Base-by-base conservation (phyloP, 2,329 filamentous ascomycete species). In the Fusarium verticillioides region DNA sequence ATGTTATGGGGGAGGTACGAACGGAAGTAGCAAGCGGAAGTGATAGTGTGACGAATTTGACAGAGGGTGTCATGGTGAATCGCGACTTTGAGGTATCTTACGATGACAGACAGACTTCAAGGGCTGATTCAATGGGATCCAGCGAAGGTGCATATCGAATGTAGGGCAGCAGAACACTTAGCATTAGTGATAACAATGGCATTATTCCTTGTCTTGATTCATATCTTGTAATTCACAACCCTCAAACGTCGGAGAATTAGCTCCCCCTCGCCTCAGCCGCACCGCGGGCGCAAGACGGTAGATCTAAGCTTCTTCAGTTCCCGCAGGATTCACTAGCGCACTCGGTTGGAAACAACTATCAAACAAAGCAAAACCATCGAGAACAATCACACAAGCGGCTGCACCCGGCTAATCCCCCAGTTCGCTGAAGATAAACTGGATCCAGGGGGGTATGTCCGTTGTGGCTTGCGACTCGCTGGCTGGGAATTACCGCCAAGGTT, bases 61-160 rank as follows among this genome's bases (percentile, higher is more conserved):
- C 75, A 1, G 75, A 77, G 21, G 75, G 75, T 0, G 75, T 77
- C 1, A 56, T 77, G 49, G 75, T 77, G 2, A 71, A 69, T 16
- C 68, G 67, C 2, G 75, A 77, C 23, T 77, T 77, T 19, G 75
- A 77, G n/a, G 57, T 75, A 46, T 73, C 70, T 40, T 77, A 77
- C 47, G 73, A 77, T 15, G 75, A 75, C 0, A 63, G 66, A 34
- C 61, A 74, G 23, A 10, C 44, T 40, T 72, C 74, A 1, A 21
- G 70, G 0, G 63, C 70, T 4, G 73, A 74, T 16, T 77, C 75
- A 1, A 66, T 63, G n/a, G 75, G 60, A 12, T 77, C 75, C 0
- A 69, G 63, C 0, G 75, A 77, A 43, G 66, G 37, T 13, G 72
- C 58, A 13, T 77, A 73, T 50, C 62, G 63, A 3, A 60, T 69